Conservation (phyloP, 2,329 filamentous ascomycete genomes). For the Juglanconis sp. region DNA sequence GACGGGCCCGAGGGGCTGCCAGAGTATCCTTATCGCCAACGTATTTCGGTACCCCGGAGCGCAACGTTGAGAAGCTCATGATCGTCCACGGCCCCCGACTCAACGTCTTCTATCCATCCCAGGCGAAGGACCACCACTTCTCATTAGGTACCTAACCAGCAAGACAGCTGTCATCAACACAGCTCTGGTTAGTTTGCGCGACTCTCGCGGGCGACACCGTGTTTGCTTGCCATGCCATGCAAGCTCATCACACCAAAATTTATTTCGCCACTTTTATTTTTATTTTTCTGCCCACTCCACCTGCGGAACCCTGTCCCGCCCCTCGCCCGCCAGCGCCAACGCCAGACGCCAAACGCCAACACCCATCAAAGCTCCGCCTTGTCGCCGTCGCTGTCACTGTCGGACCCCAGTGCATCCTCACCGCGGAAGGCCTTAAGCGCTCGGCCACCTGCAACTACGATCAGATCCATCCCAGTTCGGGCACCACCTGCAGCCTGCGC, state of each 20-base stretch:
- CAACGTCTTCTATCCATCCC: no score
- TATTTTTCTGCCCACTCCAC: conserved; percentile 8
- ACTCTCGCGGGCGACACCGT: background rate
- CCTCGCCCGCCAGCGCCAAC: background rate
- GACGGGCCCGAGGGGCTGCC: no score
- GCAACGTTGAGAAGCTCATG: no score
- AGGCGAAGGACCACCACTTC: no score
- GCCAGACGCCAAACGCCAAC: background rate
- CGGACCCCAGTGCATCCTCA: background rate
- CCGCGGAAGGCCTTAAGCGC: background rate
- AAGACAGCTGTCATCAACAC: no score
- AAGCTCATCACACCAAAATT: background rate
- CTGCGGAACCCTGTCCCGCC: background rate
- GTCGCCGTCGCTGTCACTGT: background rate
- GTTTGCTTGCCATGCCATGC: background rate
- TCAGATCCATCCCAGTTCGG: background rate
- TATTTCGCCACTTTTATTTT: background rate
- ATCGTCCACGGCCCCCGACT: no score
- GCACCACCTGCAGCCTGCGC: background rate
- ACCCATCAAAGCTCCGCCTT: background rate
- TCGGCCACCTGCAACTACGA: background rate
- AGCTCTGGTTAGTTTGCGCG: no score
- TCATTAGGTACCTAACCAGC: no score
- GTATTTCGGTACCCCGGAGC: no score
- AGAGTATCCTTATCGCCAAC: no score